Evolutionary conservation across 495 filamentous ascomycete genomes (phyloP).

Genomic region (Penicilliopsis zonata): DNA sequence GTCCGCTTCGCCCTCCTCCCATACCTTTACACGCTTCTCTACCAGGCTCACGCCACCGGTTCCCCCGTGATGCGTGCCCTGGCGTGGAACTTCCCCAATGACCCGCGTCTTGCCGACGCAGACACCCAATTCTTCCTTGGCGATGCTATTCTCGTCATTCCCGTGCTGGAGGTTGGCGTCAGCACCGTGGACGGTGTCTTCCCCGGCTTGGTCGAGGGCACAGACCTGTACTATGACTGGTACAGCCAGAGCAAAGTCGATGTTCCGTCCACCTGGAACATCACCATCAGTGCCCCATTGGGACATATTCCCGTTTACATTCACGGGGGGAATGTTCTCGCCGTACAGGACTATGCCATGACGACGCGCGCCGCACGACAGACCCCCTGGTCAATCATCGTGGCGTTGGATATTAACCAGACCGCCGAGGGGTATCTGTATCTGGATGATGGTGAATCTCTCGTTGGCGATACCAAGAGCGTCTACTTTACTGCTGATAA

Average conservation of each 20-base stretch:
- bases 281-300: slow-evolving; percentile 61
- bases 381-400: slow-evolving; percentile 60
- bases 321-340: slow-evolving; percentile 57
- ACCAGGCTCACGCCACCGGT: slow-evolving; percentile 54
- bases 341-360: slow-evolving; percentile 58
- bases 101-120: slow-evolving; percentile 52
- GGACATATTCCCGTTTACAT: slow-evolving; percentile 72
- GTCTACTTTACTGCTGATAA: no score
- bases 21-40: slow-evolving; percentile 75
- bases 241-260: slow-evolving; percentile 47
- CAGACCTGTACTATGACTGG: slow-evolving; percentile 78
- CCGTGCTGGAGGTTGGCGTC: slow-evolving; percentile 57
- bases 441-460: slow-evolving; percentile 76
- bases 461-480: no score
- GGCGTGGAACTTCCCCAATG: slow-evolving; percentile 73
- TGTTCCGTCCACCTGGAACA: slow-evolving; percentile 48
- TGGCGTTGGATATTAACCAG: slow-evolving; percentile 44
- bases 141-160: slow-evolving; percentile 54
- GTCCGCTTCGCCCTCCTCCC: slow-evolving; percentile 66
- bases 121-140: slow-evolving; percentile 76
- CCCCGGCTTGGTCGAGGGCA: slow-evolving; percentile 51
- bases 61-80: slow-evolving; percentile 72
- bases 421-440: slow-evolving; percentile 58
- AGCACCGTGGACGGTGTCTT: slow-evolving; percentile 63
- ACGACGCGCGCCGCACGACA: slow-evolving; percentile 53